Percentiles rank a stretch among this genome's conserved stretches.
Conservation (phyloP, 768 basidiomycete species). For the Russula sp. region DNA sequence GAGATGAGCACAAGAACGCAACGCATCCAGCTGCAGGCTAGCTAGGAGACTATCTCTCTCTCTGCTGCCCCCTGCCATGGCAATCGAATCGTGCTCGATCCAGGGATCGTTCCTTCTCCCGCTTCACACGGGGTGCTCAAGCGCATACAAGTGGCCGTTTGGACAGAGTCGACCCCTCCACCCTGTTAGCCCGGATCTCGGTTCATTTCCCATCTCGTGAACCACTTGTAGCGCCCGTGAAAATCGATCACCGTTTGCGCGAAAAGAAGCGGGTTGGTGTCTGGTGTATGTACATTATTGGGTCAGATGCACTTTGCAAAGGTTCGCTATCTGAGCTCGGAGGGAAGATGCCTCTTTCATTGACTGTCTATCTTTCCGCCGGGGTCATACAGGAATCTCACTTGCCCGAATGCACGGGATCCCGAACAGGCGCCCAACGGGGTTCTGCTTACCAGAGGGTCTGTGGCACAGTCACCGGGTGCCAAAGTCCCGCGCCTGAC, state of each 20-base stretch:
- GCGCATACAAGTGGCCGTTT: no score
- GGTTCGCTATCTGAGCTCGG: constrained; percentile 9
- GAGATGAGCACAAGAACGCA: no score
- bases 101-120: no score
- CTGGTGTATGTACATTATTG: background rate
- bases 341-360: constrained; percentile 16
- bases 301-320: constrained; percentile 11
- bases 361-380: constrained; percentile 12
- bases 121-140: no score
- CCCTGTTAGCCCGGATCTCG: constrained; percentile 9
- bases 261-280: constrained; percentile 8
- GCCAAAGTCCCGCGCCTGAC: constrained; percentile 11
- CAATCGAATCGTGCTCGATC: background rate
- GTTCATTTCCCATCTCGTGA: constrained; percentile 1
- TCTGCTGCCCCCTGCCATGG: background rate
- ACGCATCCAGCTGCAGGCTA: no score
- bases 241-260: constrained; percentile 16
- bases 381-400: constrained; percentile 6
- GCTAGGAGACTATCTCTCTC: no score
- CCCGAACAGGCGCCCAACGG: constrained; percentile 10
- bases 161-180: background rate
- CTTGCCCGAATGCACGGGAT: constrained; percentile 3
- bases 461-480: constrained; percentile 19
- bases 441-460: constrained; percentile 13
- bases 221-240: background rate